Evolutionary conservation across 768 basidiomycete species (phyloP), one percentile per base, ranked within the genome.

Genomic region (Rhodotorula graminis): DNA sequence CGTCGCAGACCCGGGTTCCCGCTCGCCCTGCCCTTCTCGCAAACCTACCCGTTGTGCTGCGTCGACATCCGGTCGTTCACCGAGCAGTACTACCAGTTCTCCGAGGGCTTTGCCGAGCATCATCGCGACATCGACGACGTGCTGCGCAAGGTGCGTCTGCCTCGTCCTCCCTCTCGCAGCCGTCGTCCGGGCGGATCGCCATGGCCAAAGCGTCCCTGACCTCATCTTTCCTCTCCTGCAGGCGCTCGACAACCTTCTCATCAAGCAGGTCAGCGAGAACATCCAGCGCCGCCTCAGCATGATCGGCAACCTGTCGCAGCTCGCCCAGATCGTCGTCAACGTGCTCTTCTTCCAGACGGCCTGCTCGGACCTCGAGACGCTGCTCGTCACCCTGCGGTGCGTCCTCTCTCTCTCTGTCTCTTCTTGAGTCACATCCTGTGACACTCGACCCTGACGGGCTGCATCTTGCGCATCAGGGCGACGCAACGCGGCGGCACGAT

Each of bases 41-140:
- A 91, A 80, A 90, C 91, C 1, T 98, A 97, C 81, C 91, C 93
- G 77, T 83, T 90, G n/a, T 95, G 92, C 78, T 97, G 95, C 80
- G 90, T 91, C 83, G 82, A 95, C 88, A 90, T 95, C 70, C 88
- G 92, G 37, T 84, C 84, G 56, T 97, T 95, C 78, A 90, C 96
- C 52, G 90, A 93, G 76, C 92, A 92, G 77, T 98, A 96, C 83
- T 95, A 97, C 80, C 89, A 92, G 33, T 99, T 98, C 80, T 88
- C 94, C 0, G 96, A 99, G 77, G 95, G 95, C 16, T 90, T 96
- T 11, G 88, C 90, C 4, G 91, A 94, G 79, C 90, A 92, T 69
- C 90, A 93, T 80, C 86, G 89, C 56, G 90, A 94, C 79, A 91
- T 94, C 46, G 94, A 98, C 77, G 92, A 93, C 65, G 84, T 97